A percentile compares a stretch with the other conserved stretches of the same genome.
Evolutionary conservation across 2,329 filamentous ascomycete genomes (phyloP).

Genomic region (Sporothrix luriei): DNA sequence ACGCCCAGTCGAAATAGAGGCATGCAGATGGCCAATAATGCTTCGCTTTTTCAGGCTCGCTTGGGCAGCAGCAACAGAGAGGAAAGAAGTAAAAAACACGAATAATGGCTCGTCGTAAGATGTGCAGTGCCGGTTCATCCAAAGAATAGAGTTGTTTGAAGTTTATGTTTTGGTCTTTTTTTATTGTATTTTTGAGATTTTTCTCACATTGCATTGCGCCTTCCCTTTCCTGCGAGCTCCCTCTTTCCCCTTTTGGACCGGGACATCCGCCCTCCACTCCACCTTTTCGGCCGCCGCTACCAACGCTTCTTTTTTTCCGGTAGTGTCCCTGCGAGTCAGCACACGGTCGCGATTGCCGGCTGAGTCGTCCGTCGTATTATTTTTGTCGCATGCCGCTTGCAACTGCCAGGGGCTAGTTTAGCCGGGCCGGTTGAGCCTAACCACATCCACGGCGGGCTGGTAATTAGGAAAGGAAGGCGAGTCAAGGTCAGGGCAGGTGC

Average conservation of each 20-base stretch:
- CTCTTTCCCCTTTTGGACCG: constrained; percentile 24
- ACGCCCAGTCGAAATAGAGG: neutral
- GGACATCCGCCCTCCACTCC: constrained; percentile 28
- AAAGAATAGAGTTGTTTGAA: neutral
- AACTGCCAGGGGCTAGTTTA: constrained; percentile 16
- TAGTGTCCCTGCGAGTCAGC: constrained; percentile 19
- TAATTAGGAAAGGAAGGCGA: neutral
- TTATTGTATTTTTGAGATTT: neutral
- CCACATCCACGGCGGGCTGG: constrained; percentile 13
- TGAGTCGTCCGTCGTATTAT: neutral
- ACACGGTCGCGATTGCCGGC: neutral
- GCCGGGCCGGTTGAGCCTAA: constrained; percentile 22
- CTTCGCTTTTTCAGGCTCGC: constrained; percentile 3
- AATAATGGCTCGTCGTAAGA: neutral
- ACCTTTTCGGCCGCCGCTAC: constrained; percentile 9
- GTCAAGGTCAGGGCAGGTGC: neutral
- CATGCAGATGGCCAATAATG: constrained; percentile 14
- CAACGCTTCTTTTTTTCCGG: constrained; percentile 20
- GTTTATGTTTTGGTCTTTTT: neutral
- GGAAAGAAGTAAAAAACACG: neutral
- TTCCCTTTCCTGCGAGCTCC: neutral
- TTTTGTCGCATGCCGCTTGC: neutral
- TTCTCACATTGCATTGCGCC: neutral
- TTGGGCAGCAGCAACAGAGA: neutral
- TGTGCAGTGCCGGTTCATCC: neutral